phyloP scores from a whole-genome alignment of 2,329 filamentous ascomycete species.

The Epichloe gansuensis region DNA sequence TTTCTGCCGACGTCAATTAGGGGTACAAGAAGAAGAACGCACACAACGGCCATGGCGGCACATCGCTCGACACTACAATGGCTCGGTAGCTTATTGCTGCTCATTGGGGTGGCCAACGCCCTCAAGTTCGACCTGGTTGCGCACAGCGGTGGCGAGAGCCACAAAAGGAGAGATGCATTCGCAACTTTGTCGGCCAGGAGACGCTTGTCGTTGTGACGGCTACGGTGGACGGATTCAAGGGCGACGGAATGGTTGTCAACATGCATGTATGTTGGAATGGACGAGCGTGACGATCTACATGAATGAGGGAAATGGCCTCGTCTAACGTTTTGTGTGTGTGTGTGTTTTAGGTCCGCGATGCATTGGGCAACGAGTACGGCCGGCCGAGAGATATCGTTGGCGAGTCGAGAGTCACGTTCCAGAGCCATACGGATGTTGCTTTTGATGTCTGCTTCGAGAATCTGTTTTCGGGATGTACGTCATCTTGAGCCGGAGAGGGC shows the following conservation, averaged over 20 bases:
- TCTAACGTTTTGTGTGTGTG: background rate
- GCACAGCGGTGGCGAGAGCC: conserved; percentile 33
- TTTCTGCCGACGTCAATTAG: background rate
- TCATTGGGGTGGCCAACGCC: conserved; percentile 46
- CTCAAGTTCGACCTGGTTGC: conserved; percentile 91
- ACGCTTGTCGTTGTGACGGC: conserved; percentile 93
- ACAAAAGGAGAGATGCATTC: conserved; percentile 76
- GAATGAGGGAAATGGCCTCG: background rate
- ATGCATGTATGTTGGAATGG: conserved; percentile 60
- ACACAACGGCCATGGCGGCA: conserved; percentile 30
- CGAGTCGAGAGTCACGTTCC: conserved; percentile 89
- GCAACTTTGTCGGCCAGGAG: conserved; percentile 88
- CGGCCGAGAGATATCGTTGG: conserved; percentile 82
- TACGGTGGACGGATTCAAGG: conserved; percentile 70
- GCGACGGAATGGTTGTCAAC: conserved; percentile 86
- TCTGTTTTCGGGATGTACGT: conserved; percentile 55
- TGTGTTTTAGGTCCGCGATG: conserved; percentile 71
- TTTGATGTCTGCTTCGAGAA: conserved; percentile 98
- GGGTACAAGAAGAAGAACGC: background rate
- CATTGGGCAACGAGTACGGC: conserved; percentile 92
- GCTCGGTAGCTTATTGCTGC: conserved; percentile 45
- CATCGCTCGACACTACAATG: conserved; percentile 42
- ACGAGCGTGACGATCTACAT: background rate
- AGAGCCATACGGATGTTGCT: conserved; percentile 77
- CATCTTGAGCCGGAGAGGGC: background rate